Base-by-base conservation (phyloP, 164 flowering plant species). In the Kingdonia uniflora region DNA sequence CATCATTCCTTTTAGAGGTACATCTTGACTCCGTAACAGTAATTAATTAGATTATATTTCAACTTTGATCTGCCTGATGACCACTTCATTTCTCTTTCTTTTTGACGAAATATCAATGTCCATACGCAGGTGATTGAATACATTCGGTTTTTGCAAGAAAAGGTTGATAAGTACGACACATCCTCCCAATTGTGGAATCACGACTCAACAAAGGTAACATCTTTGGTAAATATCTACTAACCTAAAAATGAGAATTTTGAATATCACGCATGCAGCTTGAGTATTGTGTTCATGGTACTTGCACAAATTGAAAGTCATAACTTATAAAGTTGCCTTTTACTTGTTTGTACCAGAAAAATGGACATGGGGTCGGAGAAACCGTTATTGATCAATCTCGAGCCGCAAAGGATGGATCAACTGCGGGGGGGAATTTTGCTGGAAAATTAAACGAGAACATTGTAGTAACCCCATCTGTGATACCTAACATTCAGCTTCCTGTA, bases 1-100 rank as follows among this genome's bases (percentile, higher is more conserved):
- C 98, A 23, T 88, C 98, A 10, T 92, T 92, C 63, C 69, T 87
- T 16, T 58, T 85, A 45, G 96, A 92, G 95, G 98, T 91, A 69
- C 16, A n/a, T n/a, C n/a, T n/a, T n/a, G n/a, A 13, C 22, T 14
- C 24, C 43, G 19, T 26, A 29, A 26, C 23, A 45, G 14, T 10
- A 4, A 29, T 29, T 29, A 45, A 42, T 14, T 7, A 16, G 10
- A 16, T 11, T 17, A 45, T 12, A 0, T 45, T 45, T 17, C 5
- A 45, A 5, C 8, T 19, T 41, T 5, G 4, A 41, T 45, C 13
- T 14, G 5, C 20, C 19, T 20, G 23, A 6, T 16, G 20, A 20
- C 14, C 0, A 19, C 45, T 10, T 43, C 10, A 6, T 47, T 47
- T 47, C 26, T 47, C 5, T 7, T 20, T 47, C 2, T 3, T n/a